Evolutionary conservation across 2,329 filamentous ascomycete genomes (phyloP).

Genomic region (Ceratocystis eucalypticola): DNA sequence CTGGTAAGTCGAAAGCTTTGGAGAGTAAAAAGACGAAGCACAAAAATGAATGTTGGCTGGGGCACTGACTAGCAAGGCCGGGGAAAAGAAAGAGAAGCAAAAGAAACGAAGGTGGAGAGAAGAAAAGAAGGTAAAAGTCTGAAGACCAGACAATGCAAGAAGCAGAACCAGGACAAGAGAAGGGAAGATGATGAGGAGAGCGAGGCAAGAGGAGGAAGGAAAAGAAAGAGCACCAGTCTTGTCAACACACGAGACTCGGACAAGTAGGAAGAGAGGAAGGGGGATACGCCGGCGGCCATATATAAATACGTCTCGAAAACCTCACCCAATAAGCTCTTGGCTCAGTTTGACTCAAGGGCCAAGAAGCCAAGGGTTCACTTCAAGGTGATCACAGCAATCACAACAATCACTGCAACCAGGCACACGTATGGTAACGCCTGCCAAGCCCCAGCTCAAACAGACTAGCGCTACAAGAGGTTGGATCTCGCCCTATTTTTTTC

Average conservation of each 20-base stretch:
- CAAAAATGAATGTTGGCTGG: conserved; percentile 4
- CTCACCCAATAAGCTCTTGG: too few species aligned
- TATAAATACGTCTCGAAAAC: neutral
- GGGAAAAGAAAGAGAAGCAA: neutral
- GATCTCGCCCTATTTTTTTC: too few species aligned
- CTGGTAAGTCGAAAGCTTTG: conserved; percentile 27
- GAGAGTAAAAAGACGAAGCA: conserved; percentile 7
- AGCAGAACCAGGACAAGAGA: neutral
- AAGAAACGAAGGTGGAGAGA: neutral
- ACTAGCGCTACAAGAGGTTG: conserved; percentile 4
- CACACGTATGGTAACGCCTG: too few species aligned
- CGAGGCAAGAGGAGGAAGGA: too few species aligned
- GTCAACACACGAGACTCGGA: neutral
- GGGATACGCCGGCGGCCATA: neutral
- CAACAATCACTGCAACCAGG: too few species aligned
- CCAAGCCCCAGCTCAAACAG: conserved; percentile 9
- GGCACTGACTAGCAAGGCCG: neutral
- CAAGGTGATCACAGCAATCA: too few species aligned
- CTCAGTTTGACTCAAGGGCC: too few species aligned
- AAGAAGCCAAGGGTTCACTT: too few species aligned
- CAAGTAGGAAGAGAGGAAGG: neutral
- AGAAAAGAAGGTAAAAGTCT: neutral
- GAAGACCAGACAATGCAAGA: too few species aligned
- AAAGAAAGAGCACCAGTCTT: too few species aligned
- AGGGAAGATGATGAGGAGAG: neutral